These are phyloP conservation scores for Cucurbitaria berberidis DNA, from an alignment of 2,329 filamentous ascomycete species.

Conservation along the genomic window DNA sequence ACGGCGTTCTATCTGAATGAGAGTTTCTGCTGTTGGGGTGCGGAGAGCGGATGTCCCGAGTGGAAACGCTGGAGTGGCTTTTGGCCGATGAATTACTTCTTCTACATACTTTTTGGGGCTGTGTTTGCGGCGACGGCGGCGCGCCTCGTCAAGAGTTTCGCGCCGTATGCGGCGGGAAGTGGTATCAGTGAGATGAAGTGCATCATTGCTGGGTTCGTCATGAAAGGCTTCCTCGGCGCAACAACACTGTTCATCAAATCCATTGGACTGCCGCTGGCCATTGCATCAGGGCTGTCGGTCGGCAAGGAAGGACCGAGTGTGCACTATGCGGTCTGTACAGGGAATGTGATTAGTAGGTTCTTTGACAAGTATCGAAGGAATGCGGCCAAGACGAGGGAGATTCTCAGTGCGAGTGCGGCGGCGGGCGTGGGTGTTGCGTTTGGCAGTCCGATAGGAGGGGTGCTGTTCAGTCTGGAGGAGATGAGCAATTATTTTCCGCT, in stretches of 20 bases:
- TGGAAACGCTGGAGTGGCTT: slow-evolving; percentile 91
- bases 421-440: slow-evolving; percentile 97
- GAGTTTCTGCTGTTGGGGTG: slow-evolving; percentile 97
- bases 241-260: slow-evolving; percentile 96
- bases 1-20: slow-evolving; percentile 98
- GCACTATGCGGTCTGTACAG: slow-evolving; percentile 98
- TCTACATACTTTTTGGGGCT: slow-evolving; percentile 87
- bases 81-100: slow-evolving; percentile 77
- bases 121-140: slow-evolving; percentile 84
- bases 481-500: slow-evolving; percentile 97
- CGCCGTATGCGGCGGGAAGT: slow-evolving; percentile 93
- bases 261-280: slow-evolving; percentile 85
- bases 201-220: slow-evolving; percentile 97
- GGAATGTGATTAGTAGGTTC: slow-evolving; percentile 91
- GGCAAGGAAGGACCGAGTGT: slow-evolving; percentile 98
- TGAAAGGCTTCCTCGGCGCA: slow-evolving; percentile 95
- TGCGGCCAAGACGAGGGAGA: slow-evolving; percentile 92
- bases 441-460: slow-evolving; percentile 94
- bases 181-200: slow-evolving; percentile 99
- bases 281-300: slow-evolving; percentile 90
- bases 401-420: slow-evolving; percentile 90
- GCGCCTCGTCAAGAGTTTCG: slow-evolving; percentile 85
- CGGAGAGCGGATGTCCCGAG: slow-evolving; percentile 83
- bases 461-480: slow-evolving; percentile 95
- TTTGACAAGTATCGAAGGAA: slow-evolving; percentile 93